Percentiles rank a stretch among this genome's conserved stretches.
Conservation (phyloP, 345 rosid species). For the Camelina sativa region DNA sequence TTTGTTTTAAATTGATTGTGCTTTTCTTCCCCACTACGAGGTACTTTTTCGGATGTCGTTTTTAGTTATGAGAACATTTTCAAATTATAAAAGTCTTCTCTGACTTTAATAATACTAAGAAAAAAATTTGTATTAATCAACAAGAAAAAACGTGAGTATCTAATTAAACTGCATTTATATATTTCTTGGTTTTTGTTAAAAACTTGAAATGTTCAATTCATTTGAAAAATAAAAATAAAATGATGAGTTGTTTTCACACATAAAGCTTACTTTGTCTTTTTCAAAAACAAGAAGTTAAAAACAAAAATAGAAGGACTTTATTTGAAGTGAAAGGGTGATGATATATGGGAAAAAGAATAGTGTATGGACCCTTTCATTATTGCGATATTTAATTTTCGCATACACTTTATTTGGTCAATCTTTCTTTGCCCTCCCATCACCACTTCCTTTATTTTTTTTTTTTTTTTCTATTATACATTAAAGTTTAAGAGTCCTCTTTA, state of each 20-base stretch:
- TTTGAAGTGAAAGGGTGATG: slow-evolving; percentile 25
- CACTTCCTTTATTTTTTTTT: background rate
- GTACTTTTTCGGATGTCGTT: background rate
- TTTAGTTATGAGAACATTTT: background rate
- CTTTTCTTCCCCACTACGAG: background rate
- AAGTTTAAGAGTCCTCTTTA: background rate
- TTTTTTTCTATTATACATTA: background rate
- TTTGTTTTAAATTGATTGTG: background rate
- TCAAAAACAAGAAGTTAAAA: slow-evolving; percentile 9
- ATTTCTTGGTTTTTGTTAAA: no score
- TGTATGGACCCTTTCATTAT: slow-evolving; percentile 29
- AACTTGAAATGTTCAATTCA: background rate
- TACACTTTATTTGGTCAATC: slow-evolving; percentile 34
- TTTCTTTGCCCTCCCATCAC: slow-evolving; percentile 2
- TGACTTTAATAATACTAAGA: background rate
- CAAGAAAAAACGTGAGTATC: no score
- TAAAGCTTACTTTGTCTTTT: slow-evolving; percentile 9
- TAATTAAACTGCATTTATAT: no score
- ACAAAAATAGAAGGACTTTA: background rate
- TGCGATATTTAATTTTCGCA: slow-evolving; percentile 15
- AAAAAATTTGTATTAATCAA: background rate
- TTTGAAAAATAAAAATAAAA: background rate
- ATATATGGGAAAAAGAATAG: slow-evolving; percentile 14
- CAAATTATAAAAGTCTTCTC: background rate
- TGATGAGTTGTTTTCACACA: background rate